phyloP scores from a whole-genome alignment of 1,284 basidiomycete species.

The Puccinia brachypodii region DNA sequence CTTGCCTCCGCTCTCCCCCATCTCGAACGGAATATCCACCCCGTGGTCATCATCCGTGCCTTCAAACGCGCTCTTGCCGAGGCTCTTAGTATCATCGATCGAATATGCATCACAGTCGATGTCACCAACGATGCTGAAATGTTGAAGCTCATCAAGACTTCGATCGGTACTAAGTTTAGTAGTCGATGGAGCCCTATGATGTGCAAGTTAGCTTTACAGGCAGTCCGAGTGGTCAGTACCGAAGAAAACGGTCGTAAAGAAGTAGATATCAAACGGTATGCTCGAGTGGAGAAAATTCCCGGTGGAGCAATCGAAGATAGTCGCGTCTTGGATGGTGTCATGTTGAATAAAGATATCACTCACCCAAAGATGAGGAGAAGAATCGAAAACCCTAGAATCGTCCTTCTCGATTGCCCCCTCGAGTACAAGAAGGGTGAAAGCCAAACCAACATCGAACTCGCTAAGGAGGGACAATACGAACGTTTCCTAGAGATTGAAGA shows the following conservation, averaged over 20 bases:
- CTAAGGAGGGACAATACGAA: conserved; percentile 90
- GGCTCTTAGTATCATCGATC: conserved; percentile 81
- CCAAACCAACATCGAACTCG: conserved; percentile 98
- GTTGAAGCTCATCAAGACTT: conserved; percentile 95
- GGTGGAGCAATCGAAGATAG: conserved; percentile 96
- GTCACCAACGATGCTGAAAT: conserved; percentile 82
- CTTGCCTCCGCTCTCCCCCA: conserved; percentile 91
- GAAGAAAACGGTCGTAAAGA: conserved; percentile 69
- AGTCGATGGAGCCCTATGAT: conserved; percentile 95
- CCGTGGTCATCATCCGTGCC: conserved; percentile 96
- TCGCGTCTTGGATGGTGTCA: conserved; percentile 81
- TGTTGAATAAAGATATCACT: conserved; percentile 99
- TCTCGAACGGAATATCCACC: conserved; percentile 94
- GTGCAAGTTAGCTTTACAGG: conserved; percentile 90
- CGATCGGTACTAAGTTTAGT: conserved; percentile 99
- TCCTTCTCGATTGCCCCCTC: conserved; percentile 90
- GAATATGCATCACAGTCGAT: conserved; percentile 87
- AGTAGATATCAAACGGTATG: conserved; percentile 97
- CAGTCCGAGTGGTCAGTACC: conserved; percentile 75
- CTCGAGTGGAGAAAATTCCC: conserved; percentile 93
- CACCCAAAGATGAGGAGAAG: conserved; percentile 94
- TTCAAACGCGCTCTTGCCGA: conserved; percentile 94
- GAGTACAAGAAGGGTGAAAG: conserved; percentile 99
- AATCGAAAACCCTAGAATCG: conserved; percentile 84
- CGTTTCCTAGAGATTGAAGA: conserved; percentile 93